Evolutionary conservation across 495 filamentous ascomycete species (phyloP).

Genomic region (Geoglossum glabrum): DNA sequence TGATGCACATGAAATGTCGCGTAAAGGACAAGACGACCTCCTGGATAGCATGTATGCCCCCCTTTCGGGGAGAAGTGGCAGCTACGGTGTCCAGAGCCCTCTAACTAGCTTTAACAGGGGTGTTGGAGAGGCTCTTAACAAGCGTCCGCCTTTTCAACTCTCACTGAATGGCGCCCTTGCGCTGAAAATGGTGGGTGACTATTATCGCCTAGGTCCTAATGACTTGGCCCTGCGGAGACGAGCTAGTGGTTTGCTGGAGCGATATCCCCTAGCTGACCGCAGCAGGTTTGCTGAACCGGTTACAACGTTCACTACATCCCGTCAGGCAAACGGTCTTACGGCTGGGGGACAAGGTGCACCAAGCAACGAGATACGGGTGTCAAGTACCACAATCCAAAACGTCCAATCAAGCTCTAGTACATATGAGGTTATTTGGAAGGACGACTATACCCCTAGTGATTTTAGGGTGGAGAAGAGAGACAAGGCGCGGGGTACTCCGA

Average conservation of each 20-base stretch:
- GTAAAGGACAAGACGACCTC: background rate
- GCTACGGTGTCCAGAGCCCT: no score
- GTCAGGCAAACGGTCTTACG: background rate
- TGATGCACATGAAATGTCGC: background rate
- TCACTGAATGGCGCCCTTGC: background rate
- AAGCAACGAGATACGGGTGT: background rate
- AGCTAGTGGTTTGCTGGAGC: background rate
- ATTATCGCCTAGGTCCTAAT: no score
- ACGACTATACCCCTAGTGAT: background rate
- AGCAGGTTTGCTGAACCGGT: background rate
- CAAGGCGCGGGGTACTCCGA: background rate
- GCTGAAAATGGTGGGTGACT: no score
- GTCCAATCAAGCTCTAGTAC: background rate
- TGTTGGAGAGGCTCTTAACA: no score
- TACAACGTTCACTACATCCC: background rate
- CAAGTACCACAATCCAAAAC: background rate
- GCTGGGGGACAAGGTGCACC: background rate
- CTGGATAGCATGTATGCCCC: background rate
- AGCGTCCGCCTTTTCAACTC: no score
- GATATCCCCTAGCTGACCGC: background rate
- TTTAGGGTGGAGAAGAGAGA: background rate
- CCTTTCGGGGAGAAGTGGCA: background rate
- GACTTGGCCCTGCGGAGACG: no score
- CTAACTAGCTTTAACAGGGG: no score
- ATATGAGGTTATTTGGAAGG: background rate